Conservation (phyloP, 2,329 filamentous ascomycete species). For the Colletotrichum lini region DNA sequence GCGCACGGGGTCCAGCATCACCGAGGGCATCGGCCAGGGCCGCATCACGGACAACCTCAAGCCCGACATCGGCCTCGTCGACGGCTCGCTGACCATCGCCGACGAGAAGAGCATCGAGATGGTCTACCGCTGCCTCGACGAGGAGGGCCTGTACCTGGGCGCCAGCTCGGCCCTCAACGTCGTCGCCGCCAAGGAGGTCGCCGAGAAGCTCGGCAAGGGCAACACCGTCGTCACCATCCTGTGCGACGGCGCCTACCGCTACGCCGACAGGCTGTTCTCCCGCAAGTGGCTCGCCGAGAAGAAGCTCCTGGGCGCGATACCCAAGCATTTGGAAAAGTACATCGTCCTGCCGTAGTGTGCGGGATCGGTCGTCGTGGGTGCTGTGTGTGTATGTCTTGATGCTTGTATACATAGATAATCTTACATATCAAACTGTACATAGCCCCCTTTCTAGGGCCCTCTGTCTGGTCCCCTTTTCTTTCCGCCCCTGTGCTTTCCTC, state of each 20-base stretch:
- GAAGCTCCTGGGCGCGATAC: slow-evolving; percentile 84
- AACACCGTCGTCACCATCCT: slow-evolving; percentile 94
- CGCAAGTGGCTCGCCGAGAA: slow-evolving; percentile 91
- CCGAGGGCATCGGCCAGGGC: slow-evolving; percentile 97
- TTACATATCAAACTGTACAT: slow-evolving; percentile 45
- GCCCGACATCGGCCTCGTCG: slow-evolving; percentile 86
- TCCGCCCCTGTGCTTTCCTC: background rate
- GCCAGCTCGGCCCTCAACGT: slow-evolving; percentile 96
- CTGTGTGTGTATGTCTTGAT: slow-evolving; percentile 34
- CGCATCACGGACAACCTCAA: slow-evolving; percentile 95
- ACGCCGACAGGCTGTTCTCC: slow-evolving; percentile 94
- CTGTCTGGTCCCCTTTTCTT: slow-evolving; percentile 12
- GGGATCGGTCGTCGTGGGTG: no score
- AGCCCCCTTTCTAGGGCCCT: slow-evolving; percentile 33
- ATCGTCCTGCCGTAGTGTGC: slow-evolving; percentile 82
- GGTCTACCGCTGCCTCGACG: slow-evolving; percentile 96
- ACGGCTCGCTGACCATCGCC: slow-evolving; percentile 86
- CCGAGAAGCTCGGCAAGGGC: slow-evolving; percentile 88
- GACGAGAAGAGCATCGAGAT: slow-evolving; percentile 98
- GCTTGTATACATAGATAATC: slow-evolving; percentile 43
- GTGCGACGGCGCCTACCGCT: slow-evolving; percentile 97
- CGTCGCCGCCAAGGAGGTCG: slow-evolving; percentile 93
- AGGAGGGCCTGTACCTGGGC: slow-evolving; percentile 95
- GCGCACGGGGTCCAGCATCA: slow-evolving; percentile 88
- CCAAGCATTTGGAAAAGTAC: slow-evolving; percentile 90